Conservation (phyloP, 176 grass and related monocot species). For the Themeda triandra region DNA sequence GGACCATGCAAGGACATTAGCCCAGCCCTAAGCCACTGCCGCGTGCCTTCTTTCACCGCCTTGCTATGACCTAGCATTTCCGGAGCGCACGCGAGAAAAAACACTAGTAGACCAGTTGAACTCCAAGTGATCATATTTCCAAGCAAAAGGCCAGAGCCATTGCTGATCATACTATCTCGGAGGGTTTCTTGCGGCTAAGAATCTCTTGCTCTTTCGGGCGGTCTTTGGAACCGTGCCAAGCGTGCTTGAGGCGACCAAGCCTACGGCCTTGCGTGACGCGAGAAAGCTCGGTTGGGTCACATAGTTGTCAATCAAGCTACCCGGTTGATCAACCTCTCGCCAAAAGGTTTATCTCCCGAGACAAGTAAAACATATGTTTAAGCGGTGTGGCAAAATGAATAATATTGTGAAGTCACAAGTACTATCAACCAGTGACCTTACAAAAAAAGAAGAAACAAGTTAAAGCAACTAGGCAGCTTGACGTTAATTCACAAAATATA, state of each 20-base stretch:
- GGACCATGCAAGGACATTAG: not conserved
- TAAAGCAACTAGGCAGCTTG: not conserved
- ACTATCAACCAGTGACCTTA: not conserved
- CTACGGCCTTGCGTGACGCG: conserved; percentile 73
- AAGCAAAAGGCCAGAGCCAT: no score
- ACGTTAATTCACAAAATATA: not conserved
- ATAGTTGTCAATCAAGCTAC: conserved; percentile 90
- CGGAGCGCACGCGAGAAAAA: not conserved
- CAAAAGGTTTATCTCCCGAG: conserved; percentile 98
- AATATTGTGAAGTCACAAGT: not conserved
- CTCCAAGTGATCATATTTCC: no score
- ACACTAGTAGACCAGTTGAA: not conserved
- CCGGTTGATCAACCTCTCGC: conserved; percentile 65
- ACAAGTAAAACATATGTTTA: conserved; percentile 14
- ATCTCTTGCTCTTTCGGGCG: conserved; percentile 96
- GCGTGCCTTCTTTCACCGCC: not conserved
- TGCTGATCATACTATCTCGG: no score
- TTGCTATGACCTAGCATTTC: conserved; percentile 16
- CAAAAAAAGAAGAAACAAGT: not conserved
- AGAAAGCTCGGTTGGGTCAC: conserved; percentile 92
- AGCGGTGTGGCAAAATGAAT: not conserved
- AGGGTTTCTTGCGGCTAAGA: no score
- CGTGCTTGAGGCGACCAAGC: conserved; percentile 86
- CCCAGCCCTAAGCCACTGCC: not conserved
- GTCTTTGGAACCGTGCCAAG: conserved; percentile 83